These are phyloP conservation scores for Mucuna pruriens DNA, from an alignment of 306 rosid genomes.

Conservation along the genomic window DNA sequence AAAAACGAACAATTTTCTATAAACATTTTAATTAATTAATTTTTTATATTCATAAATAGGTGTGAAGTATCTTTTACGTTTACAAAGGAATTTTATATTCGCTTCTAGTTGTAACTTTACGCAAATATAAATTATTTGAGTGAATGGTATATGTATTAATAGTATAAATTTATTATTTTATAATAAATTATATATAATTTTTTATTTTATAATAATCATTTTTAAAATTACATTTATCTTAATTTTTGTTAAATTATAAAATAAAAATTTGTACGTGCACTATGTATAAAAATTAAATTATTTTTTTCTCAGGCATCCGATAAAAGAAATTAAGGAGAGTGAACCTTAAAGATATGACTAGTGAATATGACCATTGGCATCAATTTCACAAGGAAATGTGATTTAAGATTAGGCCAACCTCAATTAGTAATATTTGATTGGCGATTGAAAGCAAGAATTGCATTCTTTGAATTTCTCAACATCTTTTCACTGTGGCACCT, in stretches of 20 bases:
- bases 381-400: slow-evolving; percentile 12
- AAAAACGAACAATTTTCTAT: background rate
- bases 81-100: background rate
- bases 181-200: too few relatives aligned
- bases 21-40: background rate
- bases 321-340: background rate
- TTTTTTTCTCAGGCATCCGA: background rate
- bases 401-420: slow-evolving; percentile 36
- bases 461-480: slow-evolving; percentile 27
- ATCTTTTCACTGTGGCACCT: slow-evolving; percentile 31
- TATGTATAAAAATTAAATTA: too few relatives aligned
- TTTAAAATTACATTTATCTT: too few relatives aligned
- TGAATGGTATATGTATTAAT: too few relatives aligned
- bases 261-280: too few relatives aligned
- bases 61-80: too few relatives aligned
- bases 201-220: too few relatives aligned
- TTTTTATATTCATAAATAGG: too few relatives aligned
- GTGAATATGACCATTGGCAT: background rate
- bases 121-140: too few relatives aligned
- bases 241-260: too few relatives aligned
- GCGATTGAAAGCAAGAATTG: slow-evolving; percentile 29
- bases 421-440: slow-evolving; percentile 27
- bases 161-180: too few relatives aligned
- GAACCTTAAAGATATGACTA: background rate
- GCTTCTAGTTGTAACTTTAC: background rate